These are phyloP conservation scores for Mycena rebaudengoi DNA, from an alignment of 768 basidiomycete genomes.

Conservation along the genomic window DNA sequence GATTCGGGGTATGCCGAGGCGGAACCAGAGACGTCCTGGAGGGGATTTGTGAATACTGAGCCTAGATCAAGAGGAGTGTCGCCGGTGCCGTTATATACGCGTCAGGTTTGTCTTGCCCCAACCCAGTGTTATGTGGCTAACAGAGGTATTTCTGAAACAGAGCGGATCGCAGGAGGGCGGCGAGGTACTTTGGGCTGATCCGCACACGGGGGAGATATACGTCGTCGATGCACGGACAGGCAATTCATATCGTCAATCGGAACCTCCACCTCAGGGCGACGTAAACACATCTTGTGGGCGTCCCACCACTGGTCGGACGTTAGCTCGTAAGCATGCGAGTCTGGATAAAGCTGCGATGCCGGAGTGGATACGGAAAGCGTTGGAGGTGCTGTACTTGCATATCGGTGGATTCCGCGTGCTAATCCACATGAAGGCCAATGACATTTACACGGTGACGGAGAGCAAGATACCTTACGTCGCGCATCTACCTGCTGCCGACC, in stretches of 20 bases:
- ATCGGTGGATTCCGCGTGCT: conserved; percentile 19
- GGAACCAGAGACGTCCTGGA: conserved; percentile 3
- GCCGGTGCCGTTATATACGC: conserved; percentile 15
- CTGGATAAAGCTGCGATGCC: conserved; percentile 48
- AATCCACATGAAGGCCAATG: conserved; percentile 55
- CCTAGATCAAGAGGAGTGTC: conserved; percentile 21
- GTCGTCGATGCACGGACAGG: conserved; percentile 75
- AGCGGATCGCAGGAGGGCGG: conserved; percentile 36
- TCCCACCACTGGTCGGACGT: conserved; percentile 30
- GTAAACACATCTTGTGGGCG: no score
- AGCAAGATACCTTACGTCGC: conserved; percentile 49
- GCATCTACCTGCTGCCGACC: conserved; percentile 18
- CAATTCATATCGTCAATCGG: conserved; percentile 59
- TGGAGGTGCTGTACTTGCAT: conserved; percentile 52
- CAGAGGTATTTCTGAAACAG: no score
- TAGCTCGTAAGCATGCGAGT: conserved; percentile 15
- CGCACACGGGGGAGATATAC: conserved; percentile 64
- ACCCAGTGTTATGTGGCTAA: no score
- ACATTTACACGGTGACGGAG: conserved; percentile 59
- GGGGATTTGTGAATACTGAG: no score
- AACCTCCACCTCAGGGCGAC: conserved; percentile 24
- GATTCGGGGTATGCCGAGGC: conserved; percentile 47
- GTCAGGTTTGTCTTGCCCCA: conserved; percentile 7
- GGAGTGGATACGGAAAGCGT: conserved; percentile 69
- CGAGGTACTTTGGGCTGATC: conserved; percentile 68